Evolutionary conservation across 2,329 filamentous ascomycete species (phyloP), one percentile per base, ranked within the genome.

Genomic region (Xylaria polymorpha): DNA sequence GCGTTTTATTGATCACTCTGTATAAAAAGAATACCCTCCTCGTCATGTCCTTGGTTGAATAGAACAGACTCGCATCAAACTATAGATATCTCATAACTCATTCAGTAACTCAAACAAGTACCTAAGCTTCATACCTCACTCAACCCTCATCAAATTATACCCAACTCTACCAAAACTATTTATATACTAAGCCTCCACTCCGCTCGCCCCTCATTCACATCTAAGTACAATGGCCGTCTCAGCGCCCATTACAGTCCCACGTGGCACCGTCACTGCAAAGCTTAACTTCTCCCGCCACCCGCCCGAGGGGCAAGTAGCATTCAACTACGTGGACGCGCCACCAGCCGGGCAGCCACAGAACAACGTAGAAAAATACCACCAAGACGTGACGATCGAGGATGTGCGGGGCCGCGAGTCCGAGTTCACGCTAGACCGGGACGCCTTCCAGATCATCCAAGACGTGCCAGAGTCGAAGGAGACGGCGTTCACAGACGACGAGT

Each of bases 361-460:
- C 72, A 97, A 97, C 85, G 92, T 88, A 80, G 80, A 80, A 62
- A 81, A 84, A 68, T 74, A 80, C 48, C 53, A 79, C 9, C 84
- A 88, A 25, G 77, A 84, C 2, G 87, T 93, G 37, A 77, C 78
- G 4, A 86, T 98, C 75, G 82, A 85, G 70, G 94, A 98, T 81
- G 85, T 94, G 74, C 92, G 94, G 62, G 91, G 90, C 60, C 84
- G 83, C 61, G 93, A 96, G 77, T 77, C 82, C 3, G 81, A 85
- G 20, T 94, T 90, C 81, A 86, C 80, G 8, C 86, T 96, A 15
- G 91, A 95, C 81, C 84, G 83, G 65, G 89, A 94, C 79, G 93
- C 93, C 72, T 97, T 97, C 83, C 84, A 88, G 66, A 83, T 92
- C 22, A 79, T 94, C 58, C 82, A 83, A 14, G 81, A 85, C 74